These are phyloP conservation scores for Fusarium mexicanum DNA, from an alignment of 2,329 filamentous ascomycete genomes.

Conservation along the genomic window DNA sequence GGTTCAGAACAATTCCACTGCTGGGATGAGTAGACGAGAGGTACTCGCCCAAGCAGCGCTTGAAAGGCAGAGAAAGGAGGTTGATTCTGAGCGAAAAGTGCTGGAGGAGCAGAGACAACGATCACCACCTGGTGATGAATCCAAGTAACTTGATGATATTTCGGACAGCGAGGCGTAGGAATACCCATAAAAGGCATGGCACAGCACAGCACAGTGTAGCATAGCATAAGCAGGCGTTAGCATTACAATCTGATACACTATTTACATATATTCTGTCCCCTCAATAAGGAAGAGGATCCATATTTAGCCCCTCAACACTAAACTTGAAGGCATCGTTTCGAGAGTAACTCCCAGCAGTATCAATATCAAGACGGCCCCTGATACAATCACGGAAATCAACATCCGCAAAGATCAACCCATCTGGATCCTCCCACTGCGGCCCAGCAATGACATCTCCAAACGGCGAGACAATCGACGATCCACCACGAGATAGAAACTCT, in stretches of 20 bases:
- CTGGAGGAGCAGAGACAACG: slow-evolving; percentile 44
- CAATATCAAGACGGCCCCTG: slow-evolving; percentile 81
- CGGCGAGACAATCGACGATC: slow-evolving; percentile 83
- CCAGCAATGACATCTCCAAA: slow-evolving; percentile 82
- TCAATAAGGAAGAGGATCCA: slow-evolving; percentile 66
- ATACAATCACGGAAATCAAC: slow-evolving; percentile 91
- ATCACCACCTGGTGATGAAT: slow-evolving; percentile 34
- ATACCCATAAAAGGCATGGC: slow-evolving; percentile 12
- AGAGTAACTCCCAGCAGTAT: slow-evolving; percentile 87
- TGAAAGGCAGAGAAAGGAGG: slow-evolving; percentile 49
- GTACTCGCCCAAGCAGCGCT: slow-evolving; percentile 68
- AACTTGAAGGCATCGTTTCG: slow-evolving; percentile 73
- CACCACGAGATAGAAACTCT: slow-evolving; percentile 74
- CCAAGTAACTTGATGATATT: slow-evolving; percentile 25
- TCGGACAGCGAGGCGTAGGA: slow-evolving; percentile 11
- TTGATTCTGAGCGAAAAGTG: slow-evolving; percentile 46
- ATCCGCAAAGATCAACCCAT: slow-evolving; percentile 73
- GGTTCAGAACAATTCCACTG: slow-evolving; percentile 56
- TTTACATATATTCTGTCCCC: not conserved
- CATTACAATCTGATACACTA: slow-evolving; percentile 27
- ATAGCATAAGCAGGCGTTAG: slow-evolving; percentile 4
- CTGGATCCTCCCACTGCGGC: slow-evolving; percentile 83
- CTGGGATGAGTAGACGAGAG: slow-evolving; percentile 73
- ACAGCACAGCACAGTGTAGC: not conserved
- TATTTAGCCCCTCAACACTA: slow-evolving; percentile 65